Percentiles rank a stretch among this genome's conserved stretches.
Conservation (phyloP, 768 basidiomycete species). For the Hygrocybe coccinea region DNA sequence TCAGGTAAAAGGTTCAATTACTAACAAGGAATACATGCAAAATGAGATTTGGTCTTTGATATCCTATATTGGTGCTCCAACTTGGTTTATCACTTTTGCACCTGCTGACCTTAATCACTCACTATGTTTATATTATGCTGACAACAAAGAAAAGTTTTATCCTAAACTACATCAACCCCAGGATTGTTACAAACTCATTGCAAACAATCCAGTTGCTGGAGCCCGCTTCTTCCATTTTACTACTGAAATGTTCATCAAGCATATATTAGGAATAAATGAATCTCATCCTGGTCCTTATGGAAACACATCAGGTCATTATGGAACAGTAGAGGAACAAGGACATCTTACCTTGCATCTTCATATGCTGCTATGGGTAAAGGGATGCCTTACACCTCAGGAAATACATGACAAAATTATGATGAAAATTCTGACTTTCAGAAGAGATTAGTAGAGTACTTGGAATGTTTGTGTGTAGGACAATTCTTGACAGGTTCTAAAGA, state of each 20-base stretch:
- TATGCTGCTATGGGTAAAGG: constrained; percentile 32
- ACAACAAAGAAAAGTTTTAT: constrained; percentile 14
- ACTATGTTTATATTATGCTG: constrained; percentile 30
- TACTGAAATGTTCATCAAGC: constrained; percentile 20
- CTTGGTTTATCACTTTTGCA: too few species aligned
- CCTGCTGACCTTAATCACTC: too few species aligned
- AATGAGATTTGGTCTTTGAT: constrained; percentile 25
- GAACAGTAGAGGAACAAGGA: constrained; percentile 35
- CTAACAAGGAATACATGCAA: constrained; percentile 19
- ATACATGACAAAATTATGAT: constrained; percentile 26
- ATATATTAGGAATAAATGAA: constrained; percentile 18
- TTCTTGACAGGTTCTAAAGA: constrained; percentile 26
- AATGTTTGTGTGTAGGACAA: constrained; percentile 24
- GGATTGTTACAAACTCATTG: constrained; percentile 21
- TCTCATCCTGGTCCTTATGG: constrained; percentile 27
- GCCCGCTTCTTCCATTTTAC: constrained; percentile 28
- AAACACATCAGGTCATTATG: constrained; percentile 27
- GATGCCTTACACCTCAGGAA: constrained; percentile 28
- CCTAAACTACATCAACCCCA: constrained; percentile 2
- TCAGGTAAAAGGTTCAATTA: constrained; percentile 27
- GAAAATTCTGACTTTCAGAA: constrained; percentile 17
- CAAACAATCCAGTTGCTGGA: constrained; percentile 25
- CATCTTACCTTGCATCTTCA: constrained; percentile 36
- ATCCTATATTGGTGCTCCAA: constrained; percentile 18
- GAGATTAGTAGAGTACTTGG: constrained; percentile 21